phyloP scores from a whole-genome alignment of 805 yeast species.

The Wickerhamiella lipophila region DNA sequence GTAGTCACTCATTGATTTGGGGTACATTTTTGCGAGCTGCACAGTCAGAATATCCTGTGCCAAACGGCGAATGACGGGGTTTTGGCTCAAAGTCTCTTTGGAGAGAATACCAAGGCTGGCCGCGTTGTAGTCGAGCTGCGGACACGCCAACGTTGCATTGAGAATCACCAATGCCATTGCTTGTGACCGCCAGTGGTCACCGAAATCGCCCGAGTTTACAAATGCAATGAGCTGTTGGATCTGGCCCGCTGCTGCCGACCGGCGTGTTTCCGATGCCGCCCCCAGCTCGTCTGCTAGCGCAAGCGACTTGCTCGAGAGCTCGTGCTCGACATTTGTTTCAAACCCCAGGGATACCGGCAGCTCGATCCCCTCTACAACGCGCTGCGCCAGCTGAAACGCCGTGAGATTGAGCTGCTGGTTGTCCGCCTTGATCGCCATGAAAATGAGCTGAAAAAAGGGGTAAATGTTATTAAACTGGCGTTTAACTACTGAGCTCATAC shows the following conservation, averaged over 20 bases:
- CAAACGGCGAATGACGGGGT: conserved; percentile 51
- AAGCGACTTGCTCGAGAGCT: background rate
- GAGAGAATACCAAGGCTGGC: conserved; percentile 15
- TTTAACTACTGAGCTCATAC: conserved; percentile 45
- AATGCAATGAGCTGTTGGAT: background rate
- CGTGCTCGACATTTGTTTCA: background rate
- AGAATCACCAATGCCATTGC: conserved; percentile 16
- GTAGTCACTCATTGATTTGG: conserved; percentile 38
- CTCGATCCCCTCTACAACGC: conserved; percentile 20
- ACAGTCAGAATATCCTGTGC: conserved; percentile 49
- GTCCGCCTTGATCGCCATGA: conserved; percentile 45
- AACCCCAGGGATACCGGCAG: conserved; percentile 22
- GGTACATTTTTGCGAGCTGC: conserved; percentile 36
- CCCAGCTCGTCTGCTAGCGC: background rate
- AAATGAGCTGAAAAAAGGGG: conserved; percentile 37
- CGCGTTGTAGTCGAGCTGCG: conserved; percentile 18
- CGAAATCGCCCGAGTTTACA: background rate
- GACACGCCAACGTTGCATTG: conserved; percentile 19
- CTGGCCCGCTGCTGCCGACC: background rate
- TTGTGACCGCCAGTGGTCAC: conserved; percentile 19
- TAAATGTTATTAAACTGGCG: conserved; percentile 44
- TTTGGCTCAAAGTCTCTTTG: conserved; percentile 30
- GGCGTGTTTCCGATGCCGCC: background rate
- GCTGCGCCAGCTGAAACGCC: conserved; percentile 40
- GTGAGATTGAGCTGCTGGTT: conserved; percentile 40